These are phyloP conservation scores for Silene latifolia DNA, from an alignment of 148 eudicot species.

Conservation along the genomic window DNA sequence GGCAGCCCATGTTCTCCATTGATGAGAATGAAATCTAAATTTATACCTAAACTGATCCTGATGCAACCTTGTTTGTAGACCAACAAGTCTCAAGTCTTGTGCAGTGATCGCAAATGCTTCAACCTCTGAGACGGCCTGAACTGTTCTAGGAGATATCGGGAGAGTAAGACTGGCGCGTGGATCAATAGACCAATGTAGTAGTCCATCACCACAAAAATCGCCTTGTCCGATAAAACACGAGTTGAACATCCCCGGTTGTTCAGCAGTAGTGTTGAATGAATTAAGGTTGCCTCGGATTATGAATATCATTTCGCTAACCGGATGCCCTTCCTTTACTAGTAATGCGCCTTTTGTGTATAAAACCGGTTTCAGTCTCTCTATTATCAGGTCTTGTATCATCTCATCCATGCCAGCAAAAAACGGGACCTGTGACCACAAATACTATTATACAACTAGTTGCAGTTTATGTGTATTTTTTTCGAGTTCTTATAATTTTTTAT, in stretches of 20 bases:
- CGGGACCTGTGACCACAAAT: slow-evolving; percentile 64
- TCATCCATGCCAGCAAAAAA: slow-evolving; percentile 57
- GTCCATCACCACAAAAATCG: slow-evolving; percentile 56
- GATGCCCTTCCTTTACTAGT: slow-evolving; percentile 46
- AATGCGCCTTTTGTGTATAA: slow-evolving; percentile 42
- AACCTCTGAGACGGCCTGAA: slow-evolving; percentile 43
- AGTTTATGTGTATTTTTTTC: too few relatives aligned
- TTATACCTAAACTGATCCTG: slow-evolving; percentile 29
- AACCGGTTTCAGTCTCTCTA: slow-evolving; percentile 57
- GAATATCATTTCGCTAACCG: slow-evolving; percentile 55
- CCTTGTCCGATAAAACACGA: slow-evolving; percentile 45
- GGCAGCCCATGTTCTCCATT: slow-evolving; percentile 63
- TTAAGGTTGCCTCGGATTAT: slow-evolving; percentile 57
- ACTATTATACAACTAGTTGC: too few relatives aligned
- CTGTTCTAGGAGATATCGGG: slow-evolving; percentile 52
- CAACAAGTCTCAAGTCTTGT: slow-evolving; percentile 41
- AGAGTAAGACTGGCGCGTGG: slow-evolving; percentile 37
- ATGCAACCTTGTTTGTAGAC: too few relatives aligned
- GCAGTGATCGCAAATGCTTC: slow-evolving; percentile 43
- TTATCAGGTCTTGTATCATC: slow-evolving; percentile 45
- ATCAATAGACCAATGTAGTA: slow-evolving; percentile 58
- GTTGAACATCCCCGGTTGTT: slow-evolving; percentile 46
- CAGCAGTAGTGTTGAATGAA: slow-evolving; percentile 52
- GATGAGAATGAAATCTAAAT: slow-evolving; percentile 55
- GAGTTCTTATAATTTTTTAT: too few relatives aligned